phyloP scores from a whole-genome alignment of 2,329 filamentous ascomycete genomes.

The Aotearoamyces nothofagi region DNA sequence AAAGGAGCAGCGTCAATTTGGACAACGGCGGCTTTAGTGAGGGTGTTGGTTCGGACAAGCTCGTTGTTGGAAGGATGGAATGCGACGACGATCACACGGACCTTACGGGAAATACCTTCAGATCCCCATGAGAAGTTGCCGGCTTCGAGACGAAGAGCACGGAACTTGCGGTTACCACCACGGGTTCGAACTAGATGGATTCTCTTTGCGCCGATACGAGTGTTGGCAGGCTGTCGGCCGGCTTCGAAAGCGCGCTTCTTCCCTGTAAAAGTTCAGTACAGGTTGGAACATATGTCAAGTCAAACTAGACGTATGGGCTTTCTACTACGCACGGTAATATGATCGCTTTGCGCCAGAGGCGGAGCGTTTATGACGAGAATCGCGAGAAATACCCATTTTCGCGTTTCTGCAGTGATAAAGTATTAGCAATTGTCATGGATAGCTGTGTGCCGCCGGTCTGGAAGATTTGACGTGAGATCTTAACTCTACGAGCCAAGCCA shows the following conservation, averaged over 20 bases:
- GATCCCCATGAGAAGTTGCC: constrained; percentile 99
- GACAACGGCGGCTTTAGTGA: constrained; percentile 97
- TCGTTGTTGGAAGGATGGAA: constrained; percentile 99
- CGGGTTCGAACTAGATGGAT: constrained; percentile 94
- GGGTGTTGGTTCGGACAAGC: constrained; percentile 98
- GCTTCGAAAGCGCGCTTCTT: constrained; percentile 99
- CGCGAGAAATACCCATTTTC: constrained; percentile 99
- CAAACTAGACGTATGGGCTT: constrained; percentile 49
- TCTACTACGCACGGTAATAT: constrained; percentile 69
- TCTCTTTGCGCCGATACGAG: constrained; percentile 94
- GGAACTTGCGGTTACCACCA: constrained; percentile 99
- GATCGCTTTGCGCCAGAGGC: constrained; percentile 96
- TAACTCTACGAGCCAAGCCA: too few relatives aligned
- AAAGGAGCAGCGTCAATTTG: constrained; percentile 98
- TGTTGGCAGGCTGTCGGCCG: constrained; percentile 98
- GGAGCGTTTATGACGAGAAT: constrained; percentile 99
- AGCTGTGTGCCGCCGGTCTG: too few relatives aligned
- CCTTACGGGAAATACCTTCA: constrained; percentile 96
- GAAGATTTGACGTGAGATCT: too few relatives aligned
- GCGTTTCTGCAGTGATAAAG: constrained; percentile 39
- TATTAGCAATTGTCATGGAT: constrained; percentile 15
- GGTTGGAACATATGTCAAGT: constrained; percentile 63
- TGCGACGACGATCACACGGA: constrained; percentile 93
- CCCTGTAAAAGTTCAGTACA: constrained; percentile 47
- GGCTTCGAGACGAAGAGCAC: constrained; percentile 92